Evolutionary conservation across 371 early-diverging fungal species (phyloP), one percentile per base, ranked within the genome.

Genomic region (Furculomyces boomerangus): DNA sequence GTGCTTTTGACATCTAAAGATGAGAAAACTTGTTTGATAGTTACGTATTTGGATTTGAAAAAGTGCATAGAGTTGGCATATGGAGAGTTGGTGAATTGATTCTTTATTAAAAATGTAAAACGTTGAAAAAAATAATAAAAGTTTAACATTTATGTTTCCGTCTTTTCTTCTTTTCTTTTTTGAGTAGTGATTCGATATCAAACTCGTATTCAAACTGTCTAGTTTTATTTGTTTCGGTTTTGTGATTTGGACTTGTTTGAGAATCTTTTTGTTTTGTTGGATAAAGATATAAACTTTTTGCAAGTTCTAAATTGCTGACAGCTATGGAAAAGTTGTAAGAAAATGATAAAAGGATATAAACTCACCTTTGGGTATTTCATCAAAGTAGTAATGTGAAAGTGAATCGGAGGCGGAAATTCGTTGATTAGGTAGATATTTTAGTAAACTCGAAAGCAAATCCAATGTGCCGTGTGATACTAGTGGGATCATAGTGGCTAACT

Each of bases 1-100:
- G 76, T 96, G 48, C 77, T 90, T 73, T 78, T 96, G 10, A 84
- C 80, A 72, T 89, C 89, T 43, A 77, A 90, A 56, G 97, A 96
- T 59, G 90, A 93, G 55, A 83, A 87, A 62, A 84, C 90, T n/a
- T 88, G 90, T 54, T 71, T 96, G 37, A 84, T 96, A 54, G 90
- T 93, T 30, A 81, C 79, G 48, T 96, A 93, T 65, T 74, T 77
- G 52, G 93, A 93, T 60, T 71, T 96, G 55, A 90, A 90, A 70
- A 75, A 81, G 49, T 88, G 90, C 60, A 72, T 93, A 30, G 80
- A 86, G 49, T 71, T 74, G 22, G 78, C 92, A 2, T 88, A 87
- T 61, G 72, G 73, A 31, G 88, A 90, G 56, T 71, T 90, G 24
- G 10, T 55, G 26, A 30, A 53, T 18, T 16, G 47, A 47, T 28